A percentile compares a stretch with the other conserved stretches of the same genome.
Evolutionary conservation across 108 stramenopile genomes (phyloP).

Genomic region (Nitzschia putrida): DNA sequence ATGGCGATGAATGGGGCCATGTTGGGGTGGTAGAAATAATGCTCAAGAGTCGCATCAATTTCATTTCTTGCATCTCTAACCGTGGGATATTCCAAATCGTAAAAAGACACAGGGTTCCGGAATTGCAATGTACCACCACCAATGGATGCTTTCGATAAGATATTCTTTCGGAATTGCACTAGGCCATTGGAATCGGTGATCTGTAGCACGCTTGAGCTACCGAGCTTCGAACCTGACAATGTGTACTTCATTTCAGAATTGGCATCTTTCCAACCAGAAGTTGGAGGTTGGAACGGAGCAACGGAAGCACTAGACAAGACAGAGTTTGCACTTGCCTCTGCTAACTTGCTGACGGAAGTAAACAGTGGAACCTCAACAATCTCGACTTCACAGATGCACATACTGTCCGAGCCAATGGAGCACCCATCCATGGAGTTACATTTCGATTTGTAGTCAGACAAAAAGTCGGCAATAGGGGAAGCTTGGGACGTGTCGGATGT

Average conservation of each 20-base stretch:
- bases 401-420: slow-evolving; percentile 2
- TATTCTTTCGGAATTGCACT: not conserved
- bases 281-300: not conserved
- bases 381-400: slow-evolving; percentile 23
- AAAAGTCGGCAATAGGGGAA: not conserved
- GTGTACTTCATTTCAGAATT: not conserved
- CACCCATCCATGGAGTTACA: slow-evolving; percentile 5
- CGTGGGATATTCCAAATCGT: not conserved
- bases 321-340: not conserved
- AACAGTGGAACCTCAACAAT: slow-evolving; percentile 9
- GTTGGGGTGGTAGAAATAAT: not conserved
- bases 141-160: not conserved
- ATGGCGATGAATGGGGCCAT: not conserved
- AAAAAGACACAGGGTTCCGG: not conserved
- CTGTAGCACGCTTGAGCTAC: too few relatives aligned
- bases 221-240: not conserved
- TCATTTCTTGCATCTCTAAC: not conserved
- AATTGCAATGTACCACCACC: not conserved
- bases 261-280: not conserved
- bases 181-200: not conserved
- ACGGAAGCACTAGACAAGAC: not conserved
- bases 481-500: too few relatives aligned
- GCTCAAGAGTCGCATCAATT: not conserved
- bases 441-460: slow-evolving; percentile 4
- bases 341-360: not conserved